A percentile compares a stretch with the other conserved stretches of the same genome.
These are phyloP conservation scores for Aspergillus taichungensis DNA, from an alignment of 495 filamentous ascomycete species.

Conservation along the genomic window DNA sequence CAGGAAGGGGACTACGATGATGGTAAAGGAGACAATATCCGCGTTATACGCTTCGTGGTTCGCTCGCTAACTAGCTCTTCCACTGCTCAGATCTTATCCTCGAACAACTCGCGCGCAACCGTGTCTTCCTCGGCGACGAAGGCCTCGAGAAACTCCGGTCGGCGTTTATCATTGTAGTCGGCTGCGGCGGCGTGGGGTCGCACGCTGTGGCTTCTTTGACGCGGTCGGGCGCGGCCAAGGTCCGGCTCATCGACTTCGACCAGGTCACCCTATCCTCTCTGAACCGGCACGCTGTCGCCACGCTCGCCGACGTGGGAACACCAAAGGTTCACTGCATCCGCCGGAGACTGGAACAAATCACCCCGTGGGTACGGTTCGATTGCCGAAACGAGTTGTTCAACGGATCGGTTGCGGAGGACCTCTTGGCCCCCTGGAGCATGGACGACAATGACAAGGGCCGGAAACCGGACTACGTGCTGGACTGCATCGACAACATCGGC, in stretches of 20 bases:
- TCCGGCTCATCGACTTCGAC: conserved; percentile 95
- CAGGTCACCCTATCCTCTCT: conserved; percentile 90
- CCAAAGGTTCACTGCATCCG: conserved; percentile 83
- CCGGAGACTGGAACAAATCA: conserved; percentile 68
- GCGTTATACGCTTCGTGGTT: not conserved
- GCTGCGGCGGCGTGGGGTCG: conserved; percentile 90
- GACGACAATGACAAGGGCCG: conserved; percentile 44
- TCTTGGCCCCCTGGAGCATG: conserved; percentile 53
- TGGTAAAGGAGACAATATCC: conserved; percentile 32
- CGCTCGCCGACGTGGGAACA: conserved; percentile 87
- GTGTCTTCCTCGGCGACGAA: conserved; percentile 77
- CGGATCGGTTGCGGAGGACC: conserved; percentile 48
- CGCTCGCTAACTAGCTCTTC: conserved; percentile 8
- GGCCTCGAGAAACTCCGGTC: conserved; percentile 71
- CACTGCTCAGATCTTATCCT: conserved; percentile 65
- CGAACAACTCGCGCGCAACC: conserved; percentile 92
- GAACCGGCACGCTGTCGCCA: conserved; percentile 91
- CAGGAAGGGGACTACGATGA: conserved; percentile 88
- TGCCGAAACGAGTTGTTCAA: conserved; percentile 78
- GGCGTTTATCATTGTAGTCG: conserved; percentile 81
- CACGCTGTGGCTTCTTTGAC: conserved; percentile 81
- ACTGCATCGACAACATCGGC: conserved; percentile 97
- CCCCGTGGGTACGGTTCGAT: conserved; percentile 89
- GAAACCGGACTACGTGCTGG: conserved; percentile 77
- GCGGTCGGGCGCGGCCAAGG: conserved; percentile 75